Conservation (phyloP, 768 basidiomycete genomes). For the Dictyophora rubrovolvata region DNA sequence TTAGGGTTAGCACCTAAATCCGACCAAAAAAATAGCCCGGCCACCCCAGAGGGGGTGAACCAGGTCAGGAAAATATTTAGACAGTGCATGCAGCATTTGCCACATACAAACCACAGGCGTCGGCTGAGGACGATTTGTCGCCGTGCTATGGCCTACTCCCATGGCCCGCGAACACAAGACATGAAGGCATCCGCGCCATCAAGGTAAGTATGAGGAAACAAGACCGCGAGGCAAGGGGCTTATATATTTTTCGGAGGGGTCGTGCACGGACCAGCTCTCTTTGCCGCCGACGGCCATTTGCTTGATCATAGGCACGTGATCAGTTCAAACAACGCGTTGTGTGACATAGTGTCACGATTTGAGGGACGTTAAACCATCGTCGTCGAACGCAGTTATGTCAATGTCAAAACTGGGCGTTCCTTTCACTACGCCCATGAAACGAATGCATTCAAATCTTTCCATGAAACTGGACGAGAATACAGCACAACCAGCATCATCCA, state of each 20-base stretch:
- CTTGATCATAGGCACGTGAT: not conserved
- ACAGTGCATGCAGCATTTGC: constrained; percentile 4
- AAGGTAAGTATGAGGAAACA: constrained; percentile 5
- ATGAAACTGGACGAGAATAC: not conserved
- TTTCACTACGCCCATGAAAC: constrained; percentile 9
- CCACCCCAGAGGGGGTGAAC: constrained; percentile 6
- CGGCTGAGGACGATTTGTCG: constrained; percentile 6
- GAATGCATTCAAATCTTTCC: not conserved
- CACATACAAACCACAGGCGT: constrained; percentile 1
- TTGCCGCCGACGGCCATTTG: not conserved
- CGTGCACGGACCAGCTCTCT: not conserved
- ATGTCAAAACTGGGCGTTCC: not conserved
- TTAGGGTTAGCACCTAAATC: not conserved
- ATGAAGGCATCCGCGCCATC: constrained; percentile 6
- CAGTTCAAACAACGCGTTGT: not conserved
- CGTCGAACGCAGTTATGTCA: not conserved
- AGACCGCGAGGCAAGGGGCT: no score
- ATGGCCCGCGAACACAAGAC: constrained; percentile 1
- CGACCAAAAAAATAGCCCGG: constrained; percentile 6
- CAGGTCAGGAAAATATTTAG: constrained; percentile 10
- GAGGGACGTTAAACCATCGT: not conserved
- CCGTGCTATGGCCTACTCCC: constrained; percentile 6
- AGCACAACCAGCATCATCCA: not conserved
- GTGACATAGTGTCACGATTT: not conserved
- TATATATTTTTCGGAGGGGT: no score